phyloP scores from a whole-genome alignment of 2,329 filamentous ascomycete species.

The Botrytis medusae region DNA sequence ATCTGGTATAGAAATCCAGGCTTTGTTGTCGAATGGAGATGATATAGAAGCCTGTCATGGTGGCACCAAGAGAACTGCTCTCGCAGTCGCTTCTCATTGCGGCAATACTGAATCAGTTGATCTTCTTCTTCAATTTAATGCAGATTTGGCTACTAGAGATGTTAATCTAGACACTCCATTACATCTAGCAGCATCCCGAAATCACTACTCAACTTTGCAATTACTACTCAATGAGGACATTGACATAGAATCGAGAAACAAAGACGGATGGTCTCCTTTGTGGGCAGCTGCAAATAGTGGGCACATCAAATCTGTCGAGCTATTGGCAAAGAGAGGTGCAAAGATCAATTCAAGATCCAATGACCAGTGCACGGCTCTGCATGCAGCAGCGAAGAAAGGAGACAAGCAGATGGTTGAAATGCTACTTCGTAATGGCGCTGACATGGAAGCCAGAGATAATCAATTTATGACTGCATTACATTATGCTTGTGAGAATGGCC shows the following conservation, averaged over 20 bases:
- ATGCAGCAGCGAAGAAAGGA: conserved; percentile 21
- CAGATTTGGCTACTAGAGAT: neutral
- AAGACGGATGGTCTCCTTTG: conserved; percentile 16
- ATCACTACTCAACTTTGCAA: conserved; percentile 4
- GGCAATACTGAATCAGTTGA: conserved; percentile 4
- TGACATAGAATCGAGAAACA: conserved; percentile 18
- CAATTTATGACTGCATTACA: conserved; percentile 23
- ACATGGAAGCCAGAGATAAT: conserved; percentile 20
- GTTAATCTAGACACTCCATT: neutral
- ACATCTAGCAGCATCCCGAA: conserved; percentile 2
- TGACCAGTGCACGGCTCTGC: conserved; percentile 22
- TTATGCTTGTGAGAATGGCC: conserved; percentile 18
- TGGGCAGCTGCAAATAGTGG: conserved; percentile 22
- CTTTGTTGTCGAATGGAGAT: neutral
- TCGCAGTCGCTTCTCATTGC: conserved; percentile 8
- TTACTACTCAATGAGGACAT: conserved; percentile 4
- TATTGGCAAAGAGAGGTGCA: conserved; percentile 19
- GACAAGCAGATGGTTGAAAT: conserved; percentile 21
- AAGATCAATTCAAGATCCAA: conserved; percentile 22
- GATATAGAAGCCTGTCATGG: neutral
- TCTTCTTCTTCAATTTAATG: neutral
- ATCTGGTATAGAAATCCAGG: conserved; percentile 6
- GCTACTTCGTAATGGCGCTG: conserved; percentile 16
- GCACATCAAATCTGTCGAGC: conserved; percentile 20
- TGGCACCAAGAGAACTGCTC: neutral